Conservation (phyloP, 495 filamentous ascomycete genomes). For the Massariosphaeria phaeospora region DNA sequence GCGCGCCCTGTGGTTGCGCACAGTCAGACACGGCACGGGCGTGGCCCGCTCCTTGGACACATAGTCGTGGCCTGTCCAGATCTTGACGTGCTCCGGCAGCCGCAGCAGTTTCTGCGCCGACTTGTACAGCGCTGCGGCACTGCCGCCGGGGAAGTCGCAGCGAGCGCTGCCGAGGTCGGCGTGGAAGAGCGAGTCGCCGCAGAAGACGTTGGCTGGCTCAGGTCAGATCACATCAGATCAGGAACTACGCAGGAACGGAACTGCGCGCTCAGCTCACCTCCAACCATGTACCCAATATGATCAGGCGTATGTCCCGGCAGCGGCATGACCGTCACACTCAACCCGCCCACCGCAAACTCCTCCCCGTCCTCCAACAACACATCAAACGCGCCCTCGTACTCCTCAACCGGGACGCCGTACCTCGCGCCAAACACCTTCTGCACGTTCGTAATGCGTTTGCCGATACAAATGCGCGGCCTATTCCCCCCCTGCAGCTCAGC, state of each 20-base stretch:
- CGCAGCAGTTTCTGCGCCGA: conserved; percentile 47
- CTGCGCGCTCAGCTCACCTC: conserved; percentile 22
- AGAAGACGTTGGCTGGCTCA: conserved; percentile 57
- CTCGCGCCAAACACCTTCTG: conserved; percentile 47
- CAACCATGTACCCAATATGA: conserved; percentile 56
- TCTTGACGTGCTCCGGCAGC: conserved; percentile 41
- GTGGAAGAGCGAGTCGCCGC: conserved; percentile 58
- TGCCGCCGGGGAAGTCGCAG: conserved; percentile 58
- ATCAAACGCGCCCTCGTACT: conserved; percentile 49
- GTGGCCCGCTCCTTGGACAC: conserved; percentile 33
- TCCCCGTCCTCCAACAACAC: conserved; percentile 52
- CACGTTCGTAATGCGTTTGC: conserved; percentile 50
- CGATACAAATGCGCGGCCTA: conserved; percentile 49
- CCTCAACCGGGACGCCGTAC: conserved; percentile 45
- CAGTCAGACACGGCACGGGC: conserved; percentile 47
- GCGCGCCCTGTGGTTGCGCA: conserved; percentile 45
- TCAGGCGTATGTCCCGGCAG: conserved; percentile 61
- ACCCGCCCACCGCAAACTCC: conserved; percentile 46
- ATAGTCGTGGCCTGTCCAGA: conserved; percentile 49
- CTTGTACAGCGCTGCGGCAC: conserved; percentile 43
- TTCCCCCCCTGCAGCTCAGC: conserved; percentile 24
- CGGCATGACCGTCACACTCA: conserved; percentile 48
- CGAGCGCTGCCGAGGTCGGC: conserved; percentile 55
- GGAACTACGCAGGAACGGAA: background rate
- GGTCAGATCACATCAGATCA: background rate